Percentiles rank a stretch among this genome's conserved stretches.
phyloP scores from a whole-genome alignment of 441 rosid species.

The Brassica hybrid region DNA sequence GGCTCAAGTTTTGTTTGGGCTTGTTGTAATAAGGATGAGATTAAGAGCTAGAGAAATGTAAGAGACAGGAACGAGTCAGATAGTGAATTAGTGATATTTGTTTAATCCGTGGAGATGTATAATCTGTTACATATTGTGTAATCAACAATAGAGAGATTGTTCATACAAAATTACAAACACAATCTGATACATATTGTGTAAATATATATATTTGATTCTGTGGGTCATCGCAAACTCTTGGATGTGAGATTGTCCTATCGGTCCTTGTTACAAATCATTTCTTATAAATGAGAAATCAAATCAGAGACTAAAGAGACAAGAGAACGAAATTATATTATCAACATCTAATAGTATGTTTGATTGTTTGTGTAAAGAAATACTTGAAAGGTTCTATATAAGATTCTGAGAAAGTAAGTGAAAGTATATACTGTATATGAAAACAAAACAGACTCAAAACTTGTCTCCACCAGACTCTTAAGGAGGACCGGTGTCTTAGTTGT shows the following conservation, averaged over 20 bases:
- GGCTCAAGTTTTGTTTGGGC: not conserved
- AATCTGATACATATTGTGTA: too few relatives aligned
- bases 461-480: not conserved
- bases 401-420: not conserved
- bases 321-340: not conserved
- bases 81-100: too few relatives aligned
- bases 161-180: too few relatives aligned
- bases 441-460: constrained; percentile 19
- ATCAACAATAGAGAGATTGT: too few relatives aligned
- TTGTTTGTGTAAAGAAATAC: constrained; percentile 14
- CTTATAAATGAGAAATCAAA: constrained; percentile 1
- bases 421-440: not conserved
- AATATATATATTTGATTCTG: not conserved
- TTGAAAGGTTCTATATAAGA: not conserved
- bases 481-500: constrained; percentile 33
- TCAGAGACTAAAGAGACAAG: not conserved
- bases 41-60: not conserved
- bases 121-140: too few relatives aligned
- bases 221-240: not conserved
- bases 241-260: not conserved
- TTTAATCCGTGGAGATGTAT: too few relatives aligned
- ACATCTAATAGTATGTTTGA: not conserved
- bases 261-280: not conserved
- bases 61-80: too few relatives aligned
- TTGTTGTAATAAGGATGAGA: not conserved